phyloP scores from a whole-genome alignment of 768 basidiomycete species.

The Trametes cubensis region DNA sequence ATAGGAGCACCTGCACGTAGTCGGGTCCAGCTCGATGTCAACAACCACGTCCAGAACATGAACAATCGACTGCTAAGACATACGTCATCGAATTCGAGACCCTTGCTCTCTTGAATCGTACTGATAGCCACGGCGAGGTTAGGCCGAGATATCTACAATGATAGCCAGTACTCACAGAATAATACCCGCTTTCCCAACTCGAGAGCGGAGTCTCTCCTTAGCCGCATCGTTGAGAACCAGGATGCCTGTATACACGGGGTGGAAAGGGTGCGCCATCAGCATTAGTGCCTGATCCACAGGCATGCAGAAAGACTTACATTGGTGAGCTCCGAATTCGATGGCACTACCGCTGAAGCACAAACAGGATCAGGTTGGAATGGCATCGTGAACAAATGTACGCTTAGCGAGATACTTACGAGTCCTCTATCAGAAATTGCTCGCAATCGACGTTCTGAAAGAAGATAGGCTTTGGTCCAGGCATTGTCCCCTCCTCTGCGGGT shows the following conservation, averaged over 20 bases:
- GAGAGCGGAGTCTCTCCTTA: slow-evolving; percentile 45
- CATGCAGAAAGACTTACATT: slow-evolving; percentile 47
- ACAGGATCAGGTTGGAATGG: background rate
- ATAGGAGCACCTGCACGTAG: slow-evolving; percentile 60
- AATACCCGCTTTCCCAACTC: slow-evolving; percentile 58
- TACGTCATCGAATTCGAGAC: slow-evolving; percentile 68
- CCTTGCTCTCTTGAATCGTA: slow-evolving; percentile 67
- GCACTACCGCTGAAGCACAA: slow-evolving; percentile 41
- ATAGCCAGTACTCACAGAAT: slow-evolving; percentile 53
- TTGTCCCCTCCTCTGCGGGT: slow-evolving; percentile 55
- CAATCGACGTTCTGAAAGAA: slow-evolving; percentile 52
- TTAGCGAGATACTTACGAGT: slow-evolving; percentile 40
- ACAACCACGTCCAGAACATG: background rate
- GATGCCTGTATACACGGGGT: slow-evolving; percentile 55
- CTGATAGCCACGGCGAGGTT: slow-evolving; percentile 19
- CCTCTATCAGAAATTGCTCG: slow-evolving; percentile 60
- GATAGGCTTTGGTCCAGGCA: slow-evolving; percentile 57
- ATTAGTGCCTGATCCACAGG: background rate
- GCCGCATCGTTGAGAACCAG: slow-evolving; percentile 66
- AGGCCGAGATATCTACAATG: background rate
- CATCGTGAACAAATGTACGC: background rate
- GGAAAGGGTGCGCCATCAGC: background rate
- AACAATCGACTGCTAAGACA: background rate
- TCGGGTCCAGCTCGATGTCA: too few relatives aligned
- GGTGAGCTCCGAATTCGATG: slow-evolving; percentile 65